Evolutionary conservation across 2,329 filamentous ascomycete species (phyloP).

Genomic region (Dothistroma septosporum): DNA sequence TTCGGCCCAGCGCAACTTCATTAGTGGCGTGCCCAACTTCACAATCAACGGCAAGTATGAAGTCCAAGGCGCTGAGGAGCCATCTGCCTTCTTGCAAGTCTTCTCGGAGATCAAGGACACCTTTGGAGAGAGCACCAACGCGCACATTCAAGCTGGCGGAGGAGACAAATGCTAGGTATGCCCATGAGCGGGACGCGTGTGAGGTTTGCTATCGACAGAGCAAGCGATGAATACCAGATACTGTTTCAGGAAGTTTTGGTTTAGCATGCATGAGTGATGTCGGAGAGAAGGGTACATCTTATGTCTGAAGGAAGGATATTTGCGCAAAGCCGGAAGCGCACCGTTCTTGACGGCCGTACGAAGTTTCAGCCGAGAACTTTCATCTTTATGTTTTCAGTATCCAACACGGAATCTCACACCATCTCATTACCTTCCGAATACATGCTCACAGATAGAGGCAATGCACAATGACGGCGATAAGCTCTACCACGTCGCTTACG

Average conservation of each 20-base stretch:
- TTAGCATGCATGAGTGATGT: not conserved
- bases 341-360: not conserved
- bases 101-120: conserved; percentile 57
- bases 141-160: conserved; percentile 5
- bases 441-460: not conserved
- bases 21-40: conserved; percentile 71
- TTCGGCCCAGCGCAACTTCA: conserved; percentile 45
- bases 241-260: not conserved
- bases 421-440: not conserved
- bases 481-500: conserved; percentile 48
- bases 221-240: not conserved
- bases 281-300: not conserved
- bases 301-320: not conserved
- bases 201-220: not conserved
- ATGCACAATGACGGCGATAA: conserved; percentile 29
- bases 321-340: not conserved
- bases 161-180: conserved; percentile 17
- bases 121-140: conserved; percentile 1
- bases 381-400: not conserved
- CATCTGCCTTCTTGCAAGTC: conserved; percentile 60
- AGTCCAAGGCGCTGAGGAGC: conserved; percentile 68
- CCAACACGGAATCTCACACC: not conserved
- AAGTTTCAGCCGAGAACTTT: not conserved
- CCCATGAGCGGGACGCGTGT: not conserved
- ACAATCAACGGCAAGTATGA: conserved; percentile 65